Evolutionary conservation across 768 basidiomycete genomes (phyloP), one percentile per base, ranked within the genome.

Genomic region (Boletus subparvulus): DNA sequence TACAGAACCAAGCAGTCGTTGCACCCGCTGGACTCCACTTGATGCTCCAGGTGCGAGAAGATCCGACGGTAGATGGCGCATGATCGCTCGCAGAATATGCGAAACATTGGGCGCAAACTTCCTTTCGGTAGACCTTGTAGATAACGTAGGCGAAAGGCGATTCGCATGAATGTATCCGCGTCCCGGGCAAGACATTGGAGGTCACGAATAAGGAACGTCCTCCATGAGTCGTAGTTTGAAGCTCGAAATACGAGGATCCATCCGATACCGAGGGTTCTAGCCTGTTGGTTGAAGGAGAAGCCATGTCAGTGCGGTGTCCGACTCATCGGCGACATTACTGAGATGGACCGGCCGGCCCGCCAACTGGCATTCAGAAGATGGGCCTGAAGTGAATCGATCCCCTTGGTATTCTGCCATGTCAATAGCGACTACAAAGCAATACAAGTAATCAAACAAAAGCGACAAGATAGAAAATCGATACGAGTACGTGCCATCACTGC

Each of bases 21-120:
- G 70, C 74, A 16, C 60, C 66, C 19, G 67, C 68, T 44, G 43
- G 62, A 48, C 51, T 65, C 56, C 73, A 68, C 54, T 72, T 75
- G 61, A 78, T 62, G 40, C 65, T 76, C 84, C 84, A 85, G 65
- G 57, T 73, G 72, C 70, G 70, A 45, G 69, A 67, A 19, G 55
- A 24, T 33, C 50, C 46, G 33, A 69, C 61, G n/a, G 42, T 54
- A 13, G 37, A 54, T 13, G 56, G 58, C 1, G 54, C 58, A 17
- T 66, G 47, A 49, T 72, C 70, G 54, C 73, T 64, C 24, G 65
- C 69, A 26, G 82, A 77, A 64, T 87, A 87, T 39, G 78, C 76
- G 65, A 85, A 87, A 69, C 87, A 88, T 64, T 80, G 73, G 11
- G 78, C 81, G 61, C 86, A 88, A 46, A 86, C 84, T 65, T 87